phyloP scores from a whole-genome alignment of 257 asterid species.

The Solanum rostratum region DNA sequence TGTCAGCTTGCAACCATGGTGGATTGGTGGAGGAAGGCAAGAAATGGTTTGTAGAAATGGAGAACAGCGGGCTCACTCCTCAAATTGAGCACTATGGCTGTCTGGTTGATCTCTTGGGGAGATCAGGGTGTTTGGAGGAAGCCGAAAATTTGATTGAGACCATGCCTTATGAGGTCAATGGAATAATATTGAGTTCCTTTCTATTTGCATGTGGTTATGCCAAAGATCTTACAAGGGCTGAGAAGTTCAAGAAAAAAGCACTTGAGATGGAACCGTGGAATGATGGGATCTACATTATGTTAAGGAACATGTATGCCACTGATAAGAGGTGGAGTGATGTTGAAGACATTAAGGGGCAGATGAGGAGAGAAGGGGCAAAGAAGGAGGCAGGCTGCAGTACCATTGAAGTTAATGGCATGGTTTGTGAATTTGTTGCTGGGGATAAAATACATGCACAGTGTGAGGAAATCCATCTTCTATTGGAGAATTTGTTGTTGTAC shows the following conservation, averaged over 20 bases:
- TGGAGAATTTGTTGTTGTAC: constrained; percentile 50
- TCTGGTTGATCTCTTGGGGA: constrained; percentile 69
- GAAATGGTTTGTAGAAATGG: constrained; percentile 61
- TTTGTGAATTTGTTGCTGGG: constrained; percentile 67
- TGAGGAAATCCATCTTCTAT: constrained; percentile 24
- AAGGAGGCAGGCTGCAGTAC: constrained; percentile 76
- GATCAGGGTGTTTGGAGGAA: constrained; percentile 79
- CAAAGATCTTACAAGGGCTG: constrained; percentile 70
- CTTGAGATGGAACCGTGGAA: constrained; percentile 62
- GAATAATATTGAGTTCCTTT: constrained; percentile 75
- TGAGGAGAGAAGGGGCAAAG: constrained; percentile 67
- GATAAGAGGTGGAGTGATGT: constrained; percentile 89
- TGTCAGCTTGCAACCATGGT: constrained; percentile 91
- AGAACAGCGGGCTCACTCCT: constrained; percentile 34
- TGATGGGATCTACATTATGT: constrained; percentile 69
- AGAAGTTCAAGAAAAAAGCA: constrained; percentile 54
- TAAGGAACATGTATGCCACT: constrained; percentile 81
- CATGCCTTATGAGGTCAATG: constrained; percentile 92
- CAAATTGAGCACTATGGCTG: constrained; percentile 81
- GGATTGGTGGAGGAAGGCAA: constrained; percentile 89
- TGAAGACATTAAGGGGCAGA: constrained; percentile 49
- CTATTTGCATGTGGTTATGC: constrained; percentile 74
- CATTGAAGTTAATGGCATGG: constrained; percentile 48
- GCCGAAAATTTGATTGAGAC: constrained; percentile 58
- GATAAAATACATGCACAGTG: constrained; percentile 34